These are phyloP conservation scores for Metschnikowia amazonensis DNA, from an alignment of 805 yeast species.

Conservation along the genomic window DNA sequence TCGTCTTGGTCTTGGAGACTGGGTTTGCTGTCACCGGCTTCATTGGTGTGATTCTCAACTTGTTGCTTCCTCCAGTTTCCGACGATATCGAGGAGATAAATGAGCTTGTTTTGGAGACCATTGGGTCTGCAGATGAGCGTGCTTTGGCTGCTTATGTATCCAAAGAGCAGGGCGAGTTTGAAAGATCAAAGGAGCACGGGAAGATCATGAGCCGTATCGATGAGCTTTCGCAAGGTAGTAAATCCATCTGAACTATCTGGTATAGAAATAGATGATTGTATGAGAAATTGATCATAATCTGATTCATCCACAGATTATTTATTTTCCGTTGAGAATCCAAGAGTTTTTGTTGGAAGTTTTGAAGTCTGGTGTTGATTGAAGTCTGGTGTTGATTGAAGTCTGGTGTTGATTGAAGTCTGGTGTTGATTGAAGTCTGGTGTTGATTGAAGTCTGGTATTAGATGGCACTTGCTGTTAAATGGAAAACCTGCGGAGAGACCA, in stretches of 20 bases:
- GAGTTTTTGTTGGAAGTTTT: too few species aligned
- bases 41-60: conserved; percentile 56
- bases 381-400: too few species aligned
- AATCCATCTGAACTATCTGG: neutral
- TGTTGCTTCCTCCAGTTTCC: conserved; percentile 56
- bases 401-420: too few species aligned
- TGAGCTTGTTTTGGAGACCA: conserved; percentile 42
- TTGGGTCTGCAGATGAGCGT: conserved; percentile 38
- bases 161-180: conserved; percentile 31
- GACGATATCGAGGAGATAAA: conserved; percentile 46
- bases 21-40: conserved; percentile 71
- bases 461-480: too few species aligned
- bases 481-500: conserved; percentile 11
- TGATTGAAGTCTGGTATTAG: too few species aligned
- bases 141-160: conserved; percentile 31
- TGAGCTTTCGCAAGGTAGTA: neutral
- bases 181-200: conserved; percentile 3
- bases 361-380: too few species aligned
- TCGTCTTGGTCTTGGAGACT: conserved; percentile 65
- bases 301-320: too few species aligned
- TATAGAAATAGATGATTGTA: neutral
- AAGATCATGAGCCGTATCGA: neutral
- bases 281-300: too few species aligned
- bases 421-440: too few species aligned
- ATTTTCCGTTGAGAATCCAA: too few species aligned